phyloP scores from a whole-genome alignment of 129 eudicot species.

The Pseudognaphalium luteoalbum region DNA sequence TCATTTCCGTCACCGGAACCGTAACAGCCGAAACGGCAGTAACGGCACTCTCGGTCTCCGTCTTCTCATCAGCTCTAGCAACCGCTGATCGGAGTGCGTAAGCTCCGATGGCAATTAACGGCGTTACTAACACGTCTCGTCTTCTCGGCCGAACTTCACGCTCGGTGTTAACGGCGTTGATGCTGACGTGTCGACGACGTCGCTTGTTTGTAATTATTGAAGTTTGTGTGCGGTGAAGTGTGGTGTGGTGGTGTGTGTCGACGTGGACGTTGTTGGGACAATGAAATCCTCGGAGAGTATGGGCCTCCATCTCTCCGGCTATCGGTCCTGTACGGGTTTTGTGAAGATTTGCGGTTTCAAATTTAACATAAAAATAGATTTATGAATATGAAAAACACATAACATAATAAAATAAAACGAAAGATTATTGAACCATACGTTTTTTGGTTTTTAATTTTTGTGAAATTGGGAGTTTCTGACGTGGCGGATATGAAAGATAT shows the following conservation, averaged over 20 bases:
- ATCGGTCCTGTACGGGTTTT: background rate
- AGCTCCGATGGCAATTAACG: constrained; percentile 74
- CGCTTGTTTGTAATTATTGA: background rate
- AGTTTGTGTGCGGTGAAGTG: constrained; percentile 26
- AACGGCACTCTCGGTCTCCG: background rate
- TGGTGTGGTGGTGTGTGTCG: constrained; percentile 25
- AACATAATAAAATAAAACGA: background rate
- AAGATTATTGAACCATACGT: constrained; percentile 17
- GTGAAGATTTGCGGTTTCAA: constrained; percentile 21
- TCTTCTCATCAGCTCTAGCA: constrained; percentile 76
- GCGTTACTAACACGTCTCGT: constrained; percentile 59
- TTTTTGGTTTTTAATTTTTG: constrained; percentile 3
- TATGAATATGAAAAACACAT: background rate
- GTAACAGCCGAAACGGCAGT: background rate
- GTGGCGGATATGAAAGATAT: constrained; percentile 26
- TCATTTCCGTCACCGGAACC: constrained; percentile 19
- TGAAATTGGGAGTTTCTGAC: constrained; percentile 26
- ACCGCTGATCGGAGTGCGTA: constrained; percentile 61
- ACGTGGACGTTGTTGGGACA: constrained; percentile 32
- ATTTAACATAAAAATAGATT: background rate
- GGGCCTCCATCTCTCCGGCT: constrained; percentile 50
- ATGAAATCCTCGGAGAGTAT: constrained; percentile 38
- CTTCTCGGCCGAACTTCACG: constrained; percentile 38
- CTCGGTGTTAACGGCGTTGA: constrained; percentile 18
- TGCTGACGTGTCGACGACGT: constrained; percentile 41